Conservation (phyloP, 1,139 yeast genomes). For the Spathaspora sp. region DNA sequence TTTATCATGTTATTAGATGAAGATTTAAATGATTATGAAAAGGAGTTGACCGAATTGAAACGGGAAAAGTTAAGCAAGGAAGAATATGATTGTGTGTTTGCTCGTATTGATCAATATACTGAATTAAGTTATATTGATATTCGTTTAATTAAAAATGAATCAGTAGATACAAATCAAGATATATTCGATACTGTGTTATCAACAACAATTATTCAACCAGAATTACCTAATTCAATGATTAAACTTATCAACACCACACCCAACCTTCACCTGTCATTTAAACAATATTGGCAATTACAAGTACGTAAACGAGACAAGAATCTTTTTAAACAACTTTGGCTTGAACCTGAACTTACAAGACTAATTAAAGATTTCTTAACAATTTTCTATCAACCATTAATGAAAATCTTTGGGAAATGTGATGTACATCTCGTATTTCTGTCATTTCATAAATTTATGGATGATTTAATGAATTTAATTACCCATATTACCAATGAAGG, state of each 20-base stretch:
- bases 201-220: slow-evolving; percentile 22
- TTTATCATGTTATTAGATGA: slow-evolving; percentile 76
- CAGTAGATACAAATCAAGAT: slow-evolving; percentile 20
- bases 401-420: slow-evolving; percentile 72
- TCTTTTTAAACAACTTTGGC: slow-evolving; percentile 74
- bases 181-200: slow-evolving; percentile 25
- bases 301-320: slow-evolving; percentile 75
- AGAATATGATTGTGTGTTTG: slow-evolving; percentile 22
- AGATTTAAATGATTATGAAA: slow-evolving; percentile 67
- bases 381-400: slow-evolving; percentile 81
- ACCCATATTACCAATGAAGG: slow-evolving; percentile 50
- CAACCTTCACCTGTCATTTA: slow-evolving; percentile 46
- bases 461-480: slow-evolving; percentile 59
- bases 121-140: slow-evolving; percentile 15
- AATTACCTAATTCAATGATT: slow-evolving; percentile 9
- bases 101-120: slow-evolving; percentile 28
- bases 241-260: slow-evolving; percentile 10
- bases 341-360: slow-evolving; percentile 74
- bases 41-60: slow-evolving; percentile 51
- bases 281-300: slow-evolving; percentile 62
- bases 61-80: slow-evolving; percentile 15
- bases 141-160: slow-evolving; percentile 25
- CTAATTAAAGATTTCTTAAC: slow-evolving; percentile 72
- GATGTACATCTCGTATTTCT: slow-evolving; percentile 73
- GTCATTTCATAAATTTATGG: slow-evolving; percentile 70